Evolutionary conservation across 768 basidiomycete genomes (phyloP), one percentile per base, ranked within the genome.

Genomic region (Tubosaeta sp.): DNA sequence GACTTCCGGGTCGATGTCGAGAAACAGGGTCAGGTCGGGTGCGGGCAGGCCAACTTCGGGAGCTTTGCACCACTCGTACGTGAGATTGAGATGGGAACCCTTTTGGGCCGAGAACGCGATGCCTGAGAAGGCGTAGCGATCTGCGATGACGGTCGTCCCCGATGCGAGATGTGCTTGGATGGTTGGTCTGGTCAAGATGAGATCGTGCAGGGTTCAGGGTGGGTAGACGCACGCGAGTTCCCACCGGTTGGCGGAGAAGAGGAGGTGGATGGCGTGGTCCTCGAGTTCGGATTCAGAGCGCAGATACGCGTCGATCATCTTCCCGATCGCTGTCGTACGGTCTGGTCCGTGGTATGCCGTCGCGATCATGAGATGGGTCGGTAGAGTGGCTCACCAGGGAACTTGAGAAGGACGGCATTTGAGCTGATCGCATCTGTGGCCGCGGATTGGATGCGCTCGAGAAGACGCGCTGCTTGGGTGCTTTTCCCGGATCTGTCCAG

Each of bases 161-260:
- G 73, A 62, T 0, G 67, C 67, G 3, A 96, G 75, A 21, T 80
- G 71, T 6, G 69, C 60, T 50, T 81, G 73, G 45, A 97, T 92
- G 0, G 73, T 74, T 3, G 83, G 67, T 22, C 89, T 87, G 16
- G 32, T 6, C 14, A 7, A 14, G 36, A 19, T 19, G 14, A 12
- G 38, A 19, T 38, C 19, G 25, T 3, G 21, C 11, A 25, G 34
- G n/a, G 7, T 11, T 22, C 21, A 39, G 38, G 21, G 21, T 38
- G 24, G 31, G 6, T 3, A 21, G 25, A 74, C 81, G 48, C 63
- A 95, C 90, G 87, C 86, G 55, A 87, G 80, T 66, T 98, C 94
- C 96, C 96, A 98, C 31, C 95, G 80, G 65, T 99, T 99, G 2
- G 94, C 96, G 39, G 92, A 86, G 75, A 99, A 98, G 49, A 99